These are phyloP conservation scores for Ophiostoma tasmaniense DNA, from an alignment of 2,329 filamentous ascomycete species.

Conservation along the genomic window DNA sequence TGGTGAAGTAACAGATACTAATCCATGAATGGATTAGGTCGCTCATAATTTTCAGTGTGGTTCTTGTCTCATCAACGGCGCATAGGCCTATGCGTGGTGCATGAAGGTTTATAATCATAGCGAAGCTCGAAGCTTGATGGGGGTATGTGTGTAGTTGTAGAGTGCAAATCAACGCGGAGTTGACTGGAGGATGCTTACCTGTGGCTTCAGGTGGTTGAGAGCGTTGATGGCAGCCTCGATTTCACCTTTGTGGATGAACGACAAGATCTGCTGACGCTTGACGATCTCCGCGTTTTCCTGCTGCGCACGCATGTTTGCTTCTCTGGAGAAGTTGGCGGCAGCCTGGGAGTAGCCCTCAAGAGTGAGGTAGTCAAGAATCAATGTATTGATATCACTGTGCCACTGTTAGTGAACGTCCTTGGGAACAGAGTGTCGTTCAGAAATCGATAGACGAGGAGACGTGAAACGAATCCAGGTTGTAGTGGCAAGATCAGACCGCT, in stretches of 20 bases:
- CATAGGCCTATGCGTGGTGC: constrained; percentile 97
- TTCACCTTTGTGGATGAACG: constrained; percentile 75
- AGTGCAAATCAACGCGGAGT: background rate
- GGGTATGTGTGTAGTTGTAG: too few species aligned
- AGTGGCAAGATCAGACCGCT: constrained; percentile 22
- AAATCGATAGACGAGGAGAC: constrained; percentile 9
- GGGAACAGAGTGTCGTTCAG: background rate
- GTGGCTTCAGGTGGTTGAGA: constrained; percentile 81
- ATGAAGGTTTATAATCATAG: constrained; percentile 99
- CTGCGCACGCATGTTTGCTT: constrained; percentile 76
- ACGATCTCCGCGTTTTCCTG: constrained; percentile 66
- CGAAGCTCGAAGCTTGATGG: constrained; percentile 28
- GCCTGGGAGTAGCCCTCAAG: constrained; percentile 91
- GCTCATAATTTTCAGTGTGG: constrained; percentile 62
- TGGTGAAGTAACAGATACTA: background rate
- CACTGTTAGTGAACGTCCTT: constrained; percentile 13
- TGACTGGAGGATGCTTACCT: constrained; percentile 53
- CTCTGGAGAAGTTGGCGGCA: constrained; percentile 84
- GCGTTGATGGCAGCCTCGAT: constrained; percentile 78
- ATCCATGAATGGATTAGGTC: constrained; percentile 14
- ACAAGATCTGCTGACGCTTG: constrained; percentile 72
- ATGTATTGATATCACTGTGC: constrained; percentile 79
- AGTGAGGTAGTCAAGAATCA: constrained; percentile 95
- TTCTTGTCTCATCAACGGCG: constrained; percentile 83
- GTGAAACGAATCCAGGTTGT: constrained; percentile 9